phyloP scores from a whole-genome alignment of 2,329 filamentous ascomycete species.

The Fusarium irregulare region DNA sequence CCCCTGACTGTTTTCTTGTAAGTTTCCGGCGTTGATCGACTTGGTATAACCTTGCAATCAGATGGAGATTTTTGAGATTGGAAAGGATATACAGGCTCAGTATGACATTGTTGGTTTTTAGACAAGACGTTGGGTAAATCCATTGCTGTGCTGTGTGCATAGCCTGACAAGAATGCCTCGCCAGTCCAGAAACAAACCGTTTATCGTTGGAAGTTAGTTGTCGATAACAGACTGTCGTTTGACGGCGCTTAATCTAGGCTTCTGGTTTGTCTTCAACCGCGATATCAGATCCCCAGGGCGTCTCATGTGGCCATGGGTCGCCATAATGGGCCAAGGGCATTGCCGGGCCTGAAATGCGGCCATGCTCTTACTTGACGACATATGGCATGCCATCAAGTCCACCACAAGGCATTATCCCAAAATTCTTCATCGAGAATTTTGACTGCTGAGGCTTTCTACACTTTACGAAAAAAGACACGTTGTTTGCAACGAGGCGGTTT shows the following conservation, averaged over 20 bases:
- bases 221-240: constrained; percentile 13
- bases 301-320: constrained; percentile 21
- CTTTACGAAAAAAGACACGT: background rate
- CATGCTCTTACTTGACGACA: constrained; percentile 7
- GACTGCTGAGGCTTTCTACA: background rate
- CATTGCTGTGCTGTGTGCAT: background rate
- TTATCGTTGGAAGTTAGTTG: background rate
- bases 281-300: constrained; percentile 10
- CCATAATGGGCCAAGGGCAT: constrained; percentile 10
- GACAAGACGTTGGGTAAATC: background rate
- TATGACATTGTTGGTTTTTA: background rate
- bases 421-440: background rate
- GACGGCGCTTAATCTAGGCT: constrained; percentile 36
- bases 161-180: constrained; percentile 30
- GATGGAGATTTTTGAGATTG: constrained; percentile 2
- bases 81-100: background rate
- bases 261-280: constrained; percentile 44
- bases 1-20: background rate
- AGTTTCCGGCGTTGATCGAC: background rate
- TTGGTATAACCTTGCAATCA: constrained; percentile 15
- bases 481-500: constrained; percentile 7
- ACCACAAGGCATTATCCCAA: constrained; percentile 13
- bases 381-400: background rate
- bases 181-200: background rate
- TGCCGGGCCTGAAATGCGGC: constrained; percentile 17